Percentiles rank a stretch among this genome's conserved stretches.
Conservation (phyloP, 106 monocot species). For the Dendrobium huoshanense region DNA sequence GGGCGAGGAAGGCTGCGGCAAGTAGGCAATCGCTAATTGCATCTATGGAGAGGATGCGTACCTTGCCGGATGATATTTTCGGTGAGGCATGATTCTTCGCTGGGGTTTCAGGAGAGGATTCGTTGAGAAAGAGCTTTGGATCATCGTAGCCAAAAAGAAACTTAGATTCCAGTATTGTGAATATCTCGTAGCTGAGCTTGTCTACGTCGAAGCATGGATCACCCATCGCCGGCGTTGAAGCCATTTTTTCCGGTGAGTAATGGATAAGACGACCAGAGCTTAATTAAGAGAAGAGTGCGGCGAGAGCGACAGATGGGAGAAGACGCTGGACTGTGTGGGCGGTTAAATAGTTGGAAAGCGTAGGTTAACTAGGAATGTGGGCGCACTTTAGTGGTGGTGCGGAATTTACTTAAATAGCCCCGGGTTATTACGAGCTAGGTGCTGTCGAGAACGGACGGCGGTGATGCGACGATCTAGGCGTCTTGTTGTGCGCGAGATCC, state of each 20-base stretch:
- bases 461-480: neutral
- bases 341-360: neutral
- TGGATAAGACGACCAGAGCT: neutral
- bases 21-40: constrained; percentile 34
- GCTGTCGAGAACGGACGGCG: neutral
- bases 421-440: neutral
- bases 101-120: neutral
- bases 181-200: constrained; percentile 74
- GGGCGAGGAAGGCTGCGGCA: constrained; percentile 46
- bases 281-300: neutral
- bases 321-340: neutral
- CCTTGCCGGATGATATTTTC: constrained; percentile 13
- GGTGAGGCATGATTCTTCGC: neutral
- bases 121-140: constrained; percentile 23
- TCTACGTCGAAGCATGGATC: constrained; percentile 18
- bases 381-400: neutral
- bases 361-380: neutral
- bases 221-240: neutral
- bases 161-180: constrained; percentile 53
- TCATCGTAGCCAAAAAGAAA: constrained; percentile 40
- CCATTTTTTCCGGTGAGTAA: neutral
- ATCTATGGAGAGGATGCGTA: constrained; percentile 64
- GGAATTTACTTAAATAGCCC: neutral
- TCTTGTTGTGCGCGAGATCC: neutral
- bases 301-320: neutral